phyloP scores from a whole-genome alignment of 2,329 filamentous ascomycete species.

The Sordariomycetes sp. region DNA sequence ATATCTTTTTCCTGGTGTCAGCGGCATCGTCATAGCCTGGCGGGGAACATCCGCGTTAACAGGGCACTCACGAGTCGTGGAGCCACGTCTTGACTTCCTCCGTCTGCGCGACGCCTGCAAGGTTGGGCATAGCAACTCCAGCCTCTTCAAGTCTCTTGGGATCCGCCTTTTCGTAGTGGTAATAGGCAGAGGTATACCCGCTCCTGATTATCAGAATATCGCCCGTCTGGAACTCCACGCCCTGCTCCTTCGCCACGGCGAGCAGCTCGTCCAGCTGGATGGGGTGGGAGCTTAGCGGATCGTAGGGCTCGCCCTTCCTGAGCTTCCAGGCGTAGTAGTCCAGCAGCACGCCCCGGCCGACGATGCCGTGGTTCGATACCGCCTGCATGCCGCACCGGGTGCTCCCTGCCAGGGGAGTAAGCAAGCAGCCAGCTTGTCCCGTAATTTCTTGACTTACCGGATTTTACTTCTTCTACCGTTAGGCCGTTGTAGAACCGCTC shows the following conservation, averaged over 20 bases:
- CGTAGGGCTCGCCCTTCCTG: background rate
- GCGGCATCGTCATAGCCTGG: background rate
- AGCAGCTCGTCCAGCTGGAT: background rate
- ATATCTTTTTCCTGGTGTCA: background rate
- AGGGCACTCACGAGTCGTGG: background rate
- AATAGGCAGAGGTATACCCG: slow-evolving; percentile 1
- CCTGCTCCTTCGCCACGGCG: slow-evolving; percentile 12
- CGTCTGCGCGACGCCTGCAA: background rate
- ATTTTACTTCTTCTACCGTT: background rate
- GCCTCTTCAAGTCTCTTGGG: background rate
- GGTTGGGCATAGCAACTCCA: background rate
- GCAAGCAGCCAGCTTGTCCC: background rate
- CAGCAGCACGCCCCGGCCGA: slow-evolving; percentile 37
- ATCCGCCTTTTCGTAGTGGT: background rate
- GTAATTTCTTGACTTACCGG: background rate
- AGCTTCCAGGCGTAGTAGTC: slow-evolving; percentile 35
- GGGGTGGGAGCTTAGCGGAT: background rate
- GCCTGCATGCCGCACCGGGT: background rate
- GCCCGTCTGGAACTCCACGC: background rate
- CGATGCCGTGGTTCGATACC: slow-evolving; percentile 21
- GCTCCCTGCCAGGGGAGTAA: background rate
- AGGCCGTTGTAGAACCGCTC: background rate
- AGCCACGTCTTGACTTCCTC: background rate
- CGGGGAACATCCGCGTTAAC: background rate
- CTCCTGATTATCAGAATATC: slow-evolving; percentile 2